Evolutionary conservation across 2,329 filamentous ascomycete genomes (phyloP).

Genomic region (Pseudogymnoascus sp.): DNA sequence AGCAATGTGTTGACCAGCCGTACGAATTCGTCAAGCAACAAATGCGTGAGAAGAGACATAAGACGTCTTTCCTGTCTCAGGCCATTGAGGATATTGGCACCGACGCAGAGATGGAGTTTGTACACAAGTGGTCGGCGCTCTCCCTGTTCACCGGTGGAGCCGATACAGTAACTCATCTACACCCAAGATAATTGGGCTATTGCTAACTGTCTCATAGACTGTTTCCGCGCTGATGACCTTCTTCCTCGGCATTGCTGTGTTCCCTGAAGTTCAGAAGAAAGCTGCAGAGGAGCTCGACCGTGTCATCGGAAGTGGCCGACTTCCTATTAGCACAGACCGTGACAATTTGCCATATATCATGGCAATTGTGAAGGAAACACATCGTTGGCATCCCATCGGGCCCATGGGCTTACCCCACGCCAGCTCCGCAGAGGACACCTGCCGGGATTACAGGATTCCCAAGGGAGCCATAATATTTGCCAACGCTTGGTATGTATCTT

Average conservation of each 20-base stretch:
- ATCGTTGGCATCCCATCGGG: constrained; percentile 38
- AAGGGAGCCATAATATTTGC: constrained; percentile 37
- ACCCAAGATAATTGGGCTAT: constrained; percentile 33
- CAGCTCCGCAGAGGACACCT: constrained; percentile 46
- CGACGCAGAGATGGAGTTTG: constrained; percentile 28
- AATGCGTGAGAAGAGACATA: constrained; percentile 28
- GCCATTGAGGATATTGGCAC: constrained; percentile 30
- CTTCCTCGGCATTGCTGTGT: constrained; percentile 37
- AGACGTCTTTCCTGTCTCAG: constrained; percentile 36
- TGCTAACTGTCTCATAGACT: constrained; percentile 31
- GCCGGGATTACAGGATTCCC: constrained; percentile 49
- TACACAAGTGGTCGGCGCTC: constrained; percentile 37
- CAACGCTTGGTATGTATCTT: constrained; percentile 16
- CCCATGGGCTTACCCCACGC: constrained; percentile 47
- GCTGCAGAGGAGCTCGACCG: constrained; percentile 41
- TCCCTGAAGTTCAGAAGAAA: constrained; percentile 39
- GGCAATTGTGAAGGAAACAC: constrained; percentile 39
- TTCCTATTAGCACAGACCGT: constrained; percentile 41
- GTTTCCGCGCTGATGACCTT: constrained; percentile 32
- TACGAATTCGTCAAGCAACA: constrained; percentile 39
- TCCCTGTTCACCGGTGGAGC: constrained; percentile 38
- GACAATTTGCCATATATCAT: constrained; percentile 37
- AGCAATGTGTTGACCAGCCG: constrained; percentile 32
- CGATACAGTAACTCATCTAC: constrained; percentile 30
- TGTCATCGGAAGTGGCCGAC: constrained; percentile 37